Evolutionary conservation across 2,329 filamentous ascomycete genomes (phyloP), one percentile per base, ranked within the genome.

Genomic region (Pseudocercospora pini-densiflorae): DNA sequence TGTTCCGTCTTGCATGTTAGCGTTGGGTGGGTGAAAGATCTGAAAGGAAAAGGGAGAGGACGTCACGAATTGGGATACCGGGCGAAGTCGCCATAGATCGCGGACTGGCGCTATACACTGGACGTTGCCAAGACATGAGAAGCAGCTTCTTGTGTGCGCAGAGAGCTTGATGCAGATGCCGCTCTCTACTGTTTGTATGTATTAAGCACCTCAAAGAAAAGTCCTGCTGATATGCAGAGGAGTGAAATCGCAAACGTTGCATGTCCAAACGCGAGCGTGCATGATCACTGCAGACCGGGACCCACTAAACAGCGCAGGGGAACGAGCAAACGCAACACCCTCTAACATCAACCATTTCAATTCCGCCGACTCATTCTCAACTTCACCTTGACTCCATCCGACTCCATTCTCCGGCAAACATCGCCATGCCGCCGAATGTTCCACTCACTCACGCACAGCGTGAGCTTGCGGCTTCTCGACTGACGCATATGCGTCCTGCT

Each of bases 41-140:
- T 54, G 51, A 54, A 29, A 54, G 51, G 51, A n/a, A 8, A 54
- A 33, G 23, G 51, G 51, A 31, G 24, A n/a, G 51, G 16, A 19
- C 40, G 40, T 43, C 10, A 43, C 5, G 40, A 55, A 16, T 55
- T 21, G 33, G 51, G 51, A 55, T 55, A 55, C 24, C 14, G 51
- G 51, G 51, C 51, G 4, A n/a, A 55, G 51, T 55, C 51, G 51
- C 51, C 51, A 55, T 55, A 55, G 51, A 55, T 51, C 47, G 47
- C 47, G 47, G n/a, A 9, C 47, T 51, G n/a, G 47, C 19, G 47
- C 21, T 51, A 43, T 43, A 43, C 40, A 43, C 12, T n/a, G 40
- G 12, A 19, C 14, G 2, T n/a, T 6, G 40, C 40, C 10, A 43
- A 43, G 40, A 16, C 40, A 43, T 43, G 12, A 19, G 40, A 43